Conservation (phyloP, 345 rosid genomes). For the Aegle marmelos region DNA sequence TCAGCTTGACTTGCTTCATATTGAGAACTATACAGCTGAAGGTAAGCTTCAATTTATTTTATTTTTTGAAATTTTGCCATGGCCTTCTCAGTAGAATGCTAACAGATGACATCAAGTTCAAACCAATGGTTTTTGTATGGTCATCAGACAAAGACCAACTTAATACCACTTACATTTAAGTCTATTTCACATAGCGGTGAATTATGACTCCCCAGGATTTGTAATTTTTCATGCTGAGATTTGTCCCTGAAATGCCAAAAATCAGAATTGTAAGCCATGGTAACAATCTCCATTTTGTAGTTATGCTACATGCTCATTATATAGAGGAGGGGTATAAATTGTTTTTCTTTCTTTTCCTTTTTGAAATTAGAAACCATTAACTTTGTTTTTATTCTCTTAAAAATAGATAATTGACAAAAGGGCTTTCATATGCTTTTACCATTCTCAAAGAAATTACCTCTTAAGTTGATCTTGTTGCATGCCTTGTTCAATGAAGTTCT, state of each 20-base stretch:
- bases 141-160: not conserved
- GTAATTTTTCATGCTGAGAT: conserved; percentile 55
- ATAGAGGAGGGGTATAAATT: not conserved
- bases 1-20: not conserved
- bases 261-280: conserved; percentile 16
- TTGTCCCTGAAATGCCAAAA: conserved; percentile 60
- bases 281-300: not conserved
- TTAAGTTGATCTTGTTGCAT: conserved; percentile 54
- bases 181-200: conserved; percentile 73
- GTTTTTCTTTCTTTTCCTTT: too few relatives aligned
- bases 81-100: not conserved
- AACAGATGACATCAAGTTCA: not conserved
- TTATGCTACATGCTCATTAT: too few relatives aligned
- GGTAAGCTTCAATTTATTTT: not conserved
- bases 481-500: conserved; percentile 39
- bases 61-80: not conserved
- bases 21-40: not conserved
- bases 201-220: conserved; percentile 48
- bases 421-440: not conserved
- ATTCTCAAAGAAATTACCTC: conserved; percentile 43
- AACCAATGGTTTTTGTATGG: not conserved
- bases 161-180: conserved; percentile 56
- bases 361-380: not conserved
- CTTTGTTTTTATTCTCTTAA: not conserved
- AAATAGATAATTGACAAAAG: not conserved